Evolutionary conservation across 1,284 basidiomycete species (phyloP).

Genomic region (Rhodofomes roseus): DNA sequence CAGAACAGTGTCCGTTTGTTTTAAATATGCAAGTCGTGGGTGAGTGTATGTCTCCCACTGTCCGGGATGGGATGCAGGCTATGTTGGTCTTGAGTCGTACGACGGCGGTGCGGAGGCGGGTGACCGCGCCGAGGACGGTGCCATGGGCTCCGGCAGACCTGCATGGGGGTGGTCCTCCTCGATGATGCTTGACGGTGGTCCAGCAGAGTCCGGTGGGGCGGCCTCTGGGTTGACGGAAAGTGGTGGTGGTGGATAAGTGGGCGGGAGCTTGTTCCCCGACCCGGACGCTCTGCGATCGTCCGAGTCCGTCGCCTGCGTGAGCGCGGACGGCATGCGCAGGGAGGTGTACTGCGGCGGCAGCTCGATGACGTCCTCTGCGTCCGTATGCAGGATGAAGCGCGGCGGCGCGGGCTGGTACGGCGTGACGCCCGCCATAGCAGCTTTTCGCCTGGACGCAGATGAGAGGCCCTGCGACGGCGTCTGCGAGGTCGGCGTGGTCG

Average conservation of each 20-base stretch:
- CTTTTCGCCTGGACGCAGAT: conserved; percentile 46
- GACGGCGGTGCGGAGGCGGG: conserved; percentile 5
- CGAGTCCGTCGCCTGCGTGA: conserved; percentile 1
- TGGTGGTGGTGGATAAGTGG: background rate
- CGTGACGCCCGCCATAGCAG: conserved; percentile 42
- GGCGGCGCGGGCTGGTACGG: conserved; percentile 37
- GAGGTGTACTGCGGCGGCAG: conserved; percentile 73
- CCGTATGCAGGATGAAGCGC: conserved; percentile 68
- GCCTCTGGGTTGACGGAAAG: background rate
- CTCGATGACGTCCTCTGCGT: conserved; percentile 63
- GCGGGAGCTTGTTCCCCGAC: background rate
- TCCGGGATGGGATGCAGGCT: background rate
- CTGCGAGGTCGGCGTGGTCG: conserved; percentile 6
- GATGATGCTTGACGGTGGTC: background rate
- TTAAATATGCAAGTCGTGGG: background rate
- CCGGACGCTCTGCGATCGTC: background rate
- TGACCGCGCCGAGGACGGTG: conserved; percentile 10
- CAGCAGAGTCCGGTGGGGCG: background rate
- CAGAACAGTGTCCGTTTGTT: background rate
- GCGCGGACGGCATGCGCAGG: conserved; percentile 28
- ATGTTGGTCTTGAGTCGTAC: background rate
- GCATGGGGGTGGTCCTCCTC: conserved; percentile 6
- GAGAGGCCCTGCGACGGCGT: conserved; percentile 16
- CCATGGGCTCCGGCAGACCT: conserved; percentile 11
- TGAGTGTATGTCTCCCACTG: background rate